phyloP scores from a whole-genome alignment of 176 grass and related monocot species.

The Carex kokanica region DNA sequence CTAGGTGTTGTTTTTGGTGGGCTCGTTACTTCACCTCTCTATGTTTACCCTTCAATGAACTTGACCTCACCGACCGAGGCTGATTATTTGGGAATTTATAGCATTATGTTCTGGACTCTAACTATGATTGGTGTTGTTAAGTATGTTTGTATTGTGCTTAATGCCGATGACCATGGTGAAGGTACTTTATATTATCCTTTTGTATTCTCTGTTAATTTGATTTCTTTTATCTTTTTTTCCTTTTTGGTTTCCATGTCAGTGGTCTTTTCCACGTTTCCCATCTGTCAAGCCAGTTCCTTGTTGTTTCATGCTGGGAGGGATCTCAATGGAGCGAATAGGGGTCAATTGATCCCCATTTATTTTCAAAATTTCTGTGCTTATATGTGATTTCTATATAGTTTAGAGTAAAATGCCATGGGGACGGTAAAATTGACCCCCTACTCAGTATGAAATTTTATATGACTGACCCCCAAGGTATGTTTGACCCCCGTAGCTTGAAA shows the following conservation, averaged over 20 bases:
- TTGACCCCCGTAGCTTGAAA: too few species aligned
- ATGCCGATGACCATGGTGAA: constrained; percentile 83
- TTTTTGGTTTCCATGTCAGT: background rate
- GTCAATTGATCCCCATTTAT: too few species aligned
- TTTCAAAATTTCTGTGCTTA: too few species aligned
- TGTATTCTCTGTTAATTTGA: background rate
- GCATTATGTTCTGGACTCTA: constrained; percentile 91
- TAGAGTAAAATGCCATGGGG: too few species aligned
- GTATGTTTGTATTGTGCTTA: constrained; percentile 75
- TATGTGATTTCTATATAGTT: too few species aligned
- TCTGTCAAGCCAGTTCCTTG: background rate
- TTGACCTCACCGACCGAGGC: constrained; percentile 53
- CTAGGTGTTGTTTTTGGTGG: constrained; percentile 83
- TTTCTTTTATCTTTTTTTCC: background rate
- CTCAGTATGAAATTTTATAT: too few species aligned
- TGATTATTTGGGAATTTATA: constrained; percentile 80
- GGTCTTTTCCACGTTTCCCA: background rate
- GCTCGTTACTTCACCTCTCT: constrained; percentile 79
- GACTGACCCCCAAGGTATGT: too few species aligned
- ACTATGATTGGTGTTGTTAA: constrained; percentile 78
- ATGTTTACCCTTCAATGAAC: constrained; percentile 88
- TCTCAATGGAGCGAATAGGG: too few species aligned
- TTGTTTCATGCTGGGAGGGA: too few species aligned
- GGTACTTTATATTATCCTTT: constrained; percentile 34
- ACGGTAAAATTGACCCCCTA: too few species aligned